Evolutionary conservation across 2,329 filamentous ascomycete genomes (phyloP).

Genomic region (Botryosphaeria dothidea): DNA sequence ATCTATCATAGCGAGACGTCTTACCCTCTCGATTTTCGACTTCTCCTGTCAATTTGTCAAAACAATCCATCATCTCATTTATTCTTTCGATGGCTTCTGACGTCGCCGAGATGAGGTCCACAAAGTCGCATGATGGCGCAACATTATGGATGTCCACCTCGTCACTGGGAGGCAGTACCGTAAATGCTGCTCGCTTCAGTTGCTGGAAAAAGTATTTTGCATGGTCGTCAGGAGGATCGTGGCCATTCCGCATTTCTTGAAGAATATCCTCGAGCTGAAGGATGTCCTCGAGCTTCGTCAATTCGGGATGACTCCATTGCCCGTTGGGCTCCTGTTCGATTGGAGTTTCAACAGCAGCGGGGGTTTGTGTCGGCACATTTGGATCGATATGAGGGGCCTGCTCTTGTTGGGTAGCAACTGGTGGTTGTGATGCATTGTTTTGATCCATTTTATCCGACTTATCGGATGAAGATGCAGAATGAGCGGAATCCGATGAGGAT

Average conservation of each 20-base stretch:
- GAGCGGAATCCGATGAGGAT: too few relatives aligned
- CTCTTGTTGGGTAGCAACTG: too few relatives aligned
- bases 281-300: neutral
- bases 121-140: neutral
- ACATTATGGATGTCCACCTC: neutral
- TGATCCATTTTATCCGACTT: too few relatives aligned
- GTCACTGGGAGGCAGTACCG: neutral
- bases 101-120: neutral
- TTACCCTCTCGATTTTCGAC: neutral
- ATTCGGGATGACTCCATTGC: neutral
- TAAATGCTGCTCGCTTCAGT: neutral
- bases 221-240: neutral
- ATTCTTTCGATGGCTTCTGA: neutral
- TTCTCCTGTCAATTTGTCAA: neutral
- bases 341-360: neutral
- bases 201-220: neutral
- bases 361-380: neutral
- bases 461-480: too few relatives aligned
- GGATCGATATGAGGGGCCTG: too few relatives aligned
- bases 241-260: neutral
- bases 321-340: neutral
- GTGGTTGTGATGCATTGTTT: too few relatives aligned
- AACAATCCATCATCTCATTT: neutral
- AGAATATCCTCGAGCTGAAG: too few relatives aligned
- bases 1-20: neutral